Evolutionary conservation across 495 filamentous ascomycete species (phyloP).

Genomic region (Astrocystis sublimbata): DNA sequence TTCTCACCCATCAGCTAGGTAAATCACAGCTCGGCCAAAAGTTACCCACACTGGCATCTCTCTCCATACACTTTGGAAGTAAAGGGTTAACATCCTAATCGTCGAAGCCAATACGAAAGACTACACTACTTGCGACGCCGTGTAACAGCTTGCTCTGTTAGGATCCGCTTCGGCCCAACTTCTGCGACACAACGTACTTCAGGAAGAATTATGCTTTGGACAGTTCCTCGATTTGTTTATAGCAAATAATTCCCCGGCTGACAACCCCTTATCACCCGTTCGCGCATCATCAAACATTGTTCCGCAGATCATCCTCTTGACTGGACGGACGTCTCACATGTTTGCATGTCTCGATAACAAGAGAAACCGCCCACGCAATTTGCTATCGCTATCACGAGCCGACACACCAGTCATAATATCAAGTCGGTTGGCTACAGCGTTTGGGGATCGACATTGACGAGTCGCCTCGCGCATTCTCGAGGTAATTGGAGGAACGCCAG

Average conservation of each 20-base stretch:
- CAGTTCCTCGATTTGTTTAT: not conserved
- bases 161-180: slow-evolving; percentile 15
- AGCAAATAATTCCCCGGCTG: slow-evolving; percentile 1
- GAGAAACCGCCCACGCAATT: not conserved
- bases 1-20: slow-evolving; percentile 1
- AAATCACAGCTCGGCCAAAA: slow-evolving; percentile 2
- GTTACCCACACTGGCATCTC: not conserved
- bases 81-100: slow-evolving; percentile 6
- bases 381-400: not conserved
- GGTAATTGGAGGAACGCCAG: not conserved
- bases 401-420: not conserved
- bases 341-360: slow-evolving; percentile 2
- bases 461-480: not conserved
- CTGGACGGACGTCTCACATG: slow-evolving; percentile 7
- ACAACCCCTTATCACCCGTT: slow-evolving; percentile 1
- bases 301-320: slow-evolving; percentile 15
- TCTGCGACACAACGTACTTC: slow-evolving; percentile 22
- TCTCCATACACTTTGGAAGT: slow-evolving; percentile 2
- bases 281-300: slow-evolving; percentile 16
- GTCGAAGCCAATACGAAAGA: not conserved
- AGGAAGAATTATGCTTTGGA: slow-evolving; percentile 11
- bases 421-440: not conserved
- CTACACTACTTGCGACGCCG: not conserved
- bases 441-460: not conserved
- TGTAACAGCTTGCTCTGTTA: slow-evolving; percentile 6